Evolutionary conservation across 805 yeast genomes (phyloP).

Genomic region (Peterozyma toletana): DNA sequence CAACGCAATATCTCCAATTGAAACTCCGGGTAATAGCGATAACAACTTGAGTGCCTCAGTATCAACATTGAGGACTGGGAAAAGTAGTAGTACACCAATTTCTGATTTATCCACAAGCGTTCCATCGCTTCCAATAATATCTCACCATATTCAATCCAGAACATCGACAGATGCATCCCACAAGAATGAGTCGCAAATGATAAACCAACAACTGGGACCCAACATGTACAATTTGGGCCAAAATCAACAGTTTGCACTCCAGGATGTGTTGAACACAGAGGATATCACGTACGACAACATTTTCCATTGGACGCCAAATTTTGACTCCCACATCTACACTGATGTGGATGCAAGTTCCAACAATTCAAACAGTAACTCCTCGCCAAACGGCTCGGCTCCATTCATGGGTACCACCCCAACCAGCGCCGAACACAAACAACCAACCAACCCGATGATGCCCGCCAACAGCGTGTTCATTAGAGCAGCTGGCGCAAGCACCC

Average conservation of each 20-base stretch:
- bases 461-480: too few relatives aligned
- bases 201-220: too few relatives aligned
- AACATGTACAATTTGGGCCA: too few relatives aligned
- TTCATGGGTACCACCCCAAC: neutral
- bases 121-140: slow-evolving; percentile 1
- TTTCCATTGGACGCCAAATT: too few relatives aligned
- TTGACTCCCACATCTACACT: too few relatives aligned
- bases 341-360: too few relatives aligned
- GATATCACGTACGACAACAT: too few relatives aligned
- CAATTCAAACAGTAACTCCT: too few relatives aligned
- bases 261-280: too few relatives aligned
- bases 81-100: neutral
- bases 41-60: neutral
- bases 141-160: neutral
- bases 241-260: too few relatives aligned
- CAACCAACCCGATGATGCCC: neutral
- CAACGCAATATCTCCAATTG: neutral
- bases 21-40: neutral
- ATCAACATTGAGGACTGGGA: neutral
- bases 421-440: neutral
- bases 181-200: too few relatives aligned
- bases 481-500: neutral
- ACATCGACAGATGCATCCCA: too few relatives aligned
- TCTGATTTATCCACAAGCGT: neutral
- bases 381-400: neutral